Base-by-base conservation (phyloP, 2,329 filamentous ascomycete genomes). In the Claviceps sp. region DNA sequence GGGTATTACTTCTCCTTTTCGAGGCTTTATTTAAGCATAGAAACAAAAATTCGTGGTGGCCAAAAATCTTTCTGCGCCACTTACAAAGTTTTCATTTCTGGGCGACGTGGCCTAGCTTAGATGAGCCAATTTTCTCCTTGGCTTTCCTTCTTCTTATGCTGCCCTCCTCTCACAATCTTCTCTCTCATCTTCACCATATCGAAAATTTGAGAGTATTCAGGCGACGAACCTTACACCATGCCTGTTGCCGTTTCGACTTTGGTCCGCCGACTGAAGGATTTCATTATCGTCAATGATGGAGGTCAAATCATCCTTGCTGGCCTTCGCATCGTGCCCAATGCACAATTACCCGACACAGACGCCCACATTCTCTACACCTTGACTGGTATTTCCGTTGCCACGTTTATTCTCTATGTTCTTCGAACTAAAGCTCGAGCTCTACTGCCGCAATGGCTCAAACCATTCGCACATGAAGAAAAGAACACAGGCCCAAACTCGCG, bases 401-500 rank as follows among this genome's bases (percentile, higher is more conserved):
- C 61, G 5, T 48, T 63, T 22, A 52, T 66, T 18, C 49, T 69
- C 16, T 63, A 67, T 50, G 30, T 67, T 24, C 52, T 48, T 52
- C 61, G 56, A 7, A 50, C 56, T 4, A 59, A 56, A 2, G 52
- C 69, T 5, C 54, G 59, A 2, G 61, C 62, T 3, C 54, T 56
- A 3, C 60, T 67, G 1, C 72, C 73, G 0, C 62, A 59, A 44
- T 75, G 72, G 70, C 59, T 67, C 14, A 65, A 62, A 9, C 67
- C 68, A 1, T 76, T 76, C 54, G 72, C 73, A 2, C 60, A 63
- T 8, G 72, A 76, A 56, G 55, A 66, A 20, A 57, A 47, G 0
- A 56, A 48, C 0, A 57, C 59, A 1, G 55, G 52, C 1, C 37
- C 51, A 0, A 41, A 56, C 18, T 65, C 62, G 41, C 54, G 59